phyloP scores from a whole-genome alignment of 208 protist species.

The Trypanosoma vivax region DNA sequence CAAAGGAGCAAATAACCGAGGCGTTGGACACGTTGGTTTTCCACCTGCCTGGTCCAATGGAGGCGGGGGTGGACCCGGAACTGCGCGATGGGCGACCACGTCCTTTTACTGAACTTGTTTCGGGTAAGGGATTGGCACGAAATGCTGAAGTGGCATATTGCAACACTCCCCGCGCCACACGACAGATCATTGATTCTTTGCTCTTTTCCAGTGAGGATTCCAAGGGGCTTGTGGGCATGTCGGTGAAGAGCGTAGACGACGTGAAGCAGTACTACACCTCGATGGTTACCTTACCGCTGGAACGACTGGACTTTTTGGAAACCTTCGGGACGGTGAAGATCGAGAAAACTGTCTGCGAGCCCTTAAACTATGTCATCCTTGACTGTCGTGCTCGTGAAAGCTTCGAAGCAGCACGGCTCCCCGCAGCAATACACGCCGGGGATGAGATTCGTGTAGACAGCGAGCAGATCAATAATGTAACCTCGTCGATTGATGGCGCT shows the following conservation, averaged over 20 bases:
- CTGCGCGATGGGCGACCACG: slow-evolving; percentile 43
- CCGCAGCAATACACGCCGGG: slow-evolving; percentile 63
- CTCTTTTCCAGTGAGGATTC: slow-evolving; percentile 37
- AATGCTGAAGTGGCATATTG: slow-evolving; percentile 70
- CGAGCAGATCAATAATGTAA: slow-evolving; percentile 20
- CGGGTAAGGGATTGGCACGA: slow-evolving; percentile 63
- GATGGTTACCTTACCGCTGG: slow-evolving; percentile 52
- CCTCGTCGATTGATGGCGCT: slow-evolving; percentile 21
- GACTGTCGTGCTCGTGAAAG: slow-evolving; percentile 78
- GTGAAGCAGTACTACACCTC: slow-evolving; percentile 56
- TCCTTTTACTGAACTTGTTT: slow-evolving; percentile 41
- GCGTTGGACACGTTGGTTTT: slow-evolving; percentile 27
- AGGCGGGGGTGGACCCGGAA: slow-evolving; percentile 28
- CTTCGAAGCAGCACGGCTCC: slow-evolving; percentile 80
- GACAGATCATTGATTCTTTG: slow-evolving; percentile 57
- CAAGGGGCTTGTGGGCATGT: background rate
- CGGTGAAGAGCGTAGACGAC: slow-evolving; percentile 47
- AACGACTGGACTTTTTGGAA: slow-evolving; percentile 57
- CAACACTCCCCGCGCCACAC: slow-evolving; percentile 59
- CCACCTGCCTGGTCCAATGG: slow-evolving; percentile 26
- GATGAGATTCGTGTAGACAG: slow-evolving; percentile 32
- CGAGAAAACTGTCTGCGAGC: background rate
- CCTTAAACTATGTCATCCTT: slow-evolving; percentile 74
- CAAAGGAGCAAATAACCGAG: slow-evolving; percentile 24
- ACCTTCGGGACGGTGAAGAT: slow-evolving; percentile 30